Evolutionary conservation across 371 early-diverging fungal species (phyloP), one percentile per base, ranked within the genome.

Genomic region (Dichotomocladium elegans): DNA sequence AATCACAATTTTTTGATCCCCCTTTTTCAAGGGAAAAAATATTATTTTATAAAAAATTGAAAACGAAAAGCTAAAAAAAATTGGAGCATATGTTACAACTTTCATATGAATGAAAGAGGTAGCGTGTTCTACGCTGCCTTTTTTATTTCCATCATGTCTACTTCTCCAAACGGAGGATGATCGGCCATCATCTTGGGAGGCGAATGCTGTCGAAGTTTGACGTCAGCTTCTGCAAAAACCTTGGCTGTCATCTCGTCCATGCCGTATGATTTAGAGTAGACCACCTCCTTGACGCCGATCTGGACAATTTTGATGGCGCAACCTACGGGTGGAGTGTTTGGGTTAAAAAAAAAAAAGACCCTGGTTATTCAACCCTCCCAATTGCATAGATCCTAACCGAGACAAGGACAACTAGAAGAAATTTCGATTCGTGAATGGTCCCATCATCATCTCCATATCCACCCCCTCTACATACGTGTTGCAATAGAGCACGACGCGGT

Each of bases 301-400:
- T 99, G 99, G 3, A 96, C 88, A 60, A 98, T 94, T 72, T 98
- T 98, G 58, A 94, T 91, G 9, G 97, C 92, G 66, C 98, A 98
- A 1, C 94, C 93, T 60, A 84, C 33, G 54, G 70, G 47, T 28
- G 54, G 69, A 47, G 25, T 17, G 29, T 8, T 30, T 50, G 19
- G 27, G 81, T 63, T 72, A 61, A 45, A 54, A 52, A 25, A 53
- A 41, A 34, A 53, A 21, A 2, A 57, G 21, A 40, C 11, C 47
- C 11, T 24, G 19, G 12, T 26, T 25, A 45, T 26, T 28, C 26
- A 21, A 3, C 14, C 8, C 28, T 4, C 1, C 22, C n/a, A n/a
- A 9, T 9, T 26, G n/a, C n/a, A n/a, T 8, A 14, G 4, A 2
- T 45, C 6, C 68, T 68, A 78, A 88, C 87, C 72, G 30, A 90